Conservation (phyloP, 2,329 filamentous ascomycete species). For the Albifimbria verrucaria region DNA sequence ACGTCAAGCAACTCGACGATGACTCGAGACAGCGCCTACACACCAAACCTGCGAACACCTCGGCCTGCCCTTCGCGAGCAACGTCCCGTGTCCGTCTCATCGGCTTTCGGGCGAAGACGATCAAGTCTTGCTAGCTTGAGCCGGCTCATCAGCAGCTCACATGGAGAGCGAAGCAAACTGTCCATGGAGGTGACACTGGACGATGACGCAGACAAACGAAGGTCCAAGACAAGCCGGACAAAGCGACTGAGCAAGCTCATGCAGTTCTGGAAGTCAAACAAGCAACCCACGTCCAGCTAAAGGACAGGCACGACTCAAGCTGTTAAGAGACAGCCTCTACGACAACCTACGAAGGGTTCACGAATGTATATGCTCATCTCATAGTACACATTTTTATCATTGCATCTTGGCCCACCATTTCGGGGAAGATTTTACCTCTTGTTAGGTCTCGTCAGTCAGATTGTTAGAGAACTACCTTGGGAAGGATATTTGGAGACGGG, state of each 20-base stretch:
- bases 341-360: slow-evolving; percentile 11
- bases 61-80: slow-evolving; percentile 49
- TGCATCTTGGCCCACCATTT: slow-evolving; percentile 8
- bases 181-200: slow-evolving; percentile 63
- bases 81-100: slow-evolving; percentile 60
- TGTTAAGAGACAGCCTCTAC: slow-evolving; percentile 1
- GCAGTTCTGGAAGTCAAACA: slow-evolving; percentile 72
- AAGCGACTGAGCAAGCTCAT: slow-evolving; percentile 72
- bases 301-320: background rate
- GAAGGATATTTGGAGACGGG: background rate
- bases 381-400: slow-evolving; percentile 27
- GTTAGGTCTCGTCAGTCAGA: slow-evolving; percentile 7
- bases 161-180: slow-evolving; percentile 72
- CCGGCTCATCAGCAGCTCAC: slow-evolving; percentile 70
- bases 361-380: slow-evolving; percentile 35
- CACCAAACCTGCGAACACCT: slow-evolving; percentile 42
- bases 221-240: slow-evolving; percentile 58
- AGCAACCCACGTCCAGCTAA: slow-evolving; percentile 29
- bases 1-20: slow-evolving; percentile 77
- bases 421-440: slow-evolving; percentile 3
- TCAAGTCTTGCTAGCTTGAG: slow-evolving; percentile 76
- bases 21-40: slow-evolving; percentile 62
- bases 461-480: slow-evolving; percentile 3
- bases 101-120: slow-evolving; percentile 65
- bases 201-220: slow-evolving; percentile 50